phyloP scores from a whole-genome alignment of 2,329 filamentous ascomycete species.

The Fusarium sp. region DNA sequence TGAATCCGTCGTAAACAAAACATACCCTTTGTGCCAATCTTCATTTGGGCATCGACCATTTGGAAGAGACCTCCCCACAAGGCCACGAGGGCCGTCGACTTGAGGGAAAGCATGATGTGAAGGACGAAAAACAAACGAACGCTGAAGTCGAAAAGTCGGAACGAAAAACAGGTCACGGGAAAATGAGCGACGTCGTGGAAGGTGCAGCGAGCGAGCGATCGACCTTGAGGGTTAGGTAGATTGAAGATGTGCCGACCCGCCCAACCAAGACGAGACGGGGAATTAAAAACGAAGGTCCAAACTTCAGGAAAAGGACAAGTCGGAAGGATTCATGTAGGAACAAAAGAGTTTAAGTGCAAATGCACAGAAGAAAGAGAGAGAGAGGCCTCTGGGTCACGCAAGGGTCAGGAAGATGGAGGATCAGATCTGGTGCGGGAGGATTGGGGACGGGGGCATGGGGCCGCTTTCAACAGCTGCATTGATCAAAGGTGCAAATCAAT shows the following conservation, averaged over 20 bases:
- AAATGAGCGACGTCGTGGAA: conserved; percentile 39
- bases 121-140: background rate
- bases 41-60: conserved; percentile 43
- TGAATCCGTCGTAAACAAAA: background rate
- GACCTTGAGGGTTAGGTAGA: background rate
- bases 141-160: background rate
- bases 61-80: conserved; percentile 32
- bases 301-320: conserved; percentile 1
- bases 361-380: background rate
- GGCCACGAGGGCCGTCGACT: conserved; percentile 13
- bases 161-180: background rate
- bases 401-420: conserved; percentile 24
- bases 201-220: background rate
- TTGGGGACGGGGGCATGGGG: conserved; percentile 8
- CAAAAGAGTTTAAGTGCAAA: conserved; percentile 7
- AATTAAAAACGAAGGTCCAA: background rate
- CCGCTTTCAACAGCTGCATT: conserved; percentile 4
- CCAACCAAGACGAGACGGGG: conserved; percentile 5
- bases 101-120: background rate
- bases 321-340: background rate
- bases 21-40: conserved; percentile 49
- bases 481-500: background rate
- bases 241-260: conserved; percentile 1
- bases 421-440: conserved; percentile 15
- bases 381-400: conserved; percentile 7